Base-by-base conservation (phyloP, 192 early-diverging fungal genomes). In the Coemansia aciculifera region DNA sequence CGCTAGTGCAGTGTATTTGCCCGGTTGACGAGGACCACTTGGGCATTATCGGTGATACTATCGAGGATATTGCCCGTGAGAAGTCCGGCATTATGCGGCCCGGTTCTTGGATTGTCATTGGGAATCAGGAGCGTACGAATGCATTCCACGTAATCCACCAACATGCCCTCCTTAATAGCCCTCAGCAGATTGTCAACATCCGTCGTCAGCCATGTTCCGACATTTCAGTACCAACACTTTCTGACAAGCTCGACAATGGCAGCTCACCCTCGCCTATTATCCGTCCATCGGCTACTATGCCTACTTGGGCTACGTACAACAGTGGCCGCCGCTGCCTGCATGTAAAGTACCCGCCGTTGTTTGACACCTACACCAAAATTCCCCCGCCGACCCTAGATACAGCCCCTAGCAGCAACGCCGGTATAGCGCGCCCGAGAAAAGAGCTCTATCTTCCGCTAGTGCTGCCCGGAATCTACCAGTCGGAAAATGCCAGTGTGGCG, bases 11-110 rank as follows among this genome's bases (percentile, higher is more conserved):
- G 66, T 82, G 80, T 63, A 84, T 95, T 19, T 87, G 90, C 12
- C 65, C 88, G 1, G 86, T 95, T 40, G 91, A 88, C 10, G 51
- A 89, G 63, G 94, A 95, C 66, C 94, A 95, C 62, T 68, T 88
- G 17, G 87, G 87, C 23, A 73, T 92, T 29, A 82, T 95, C 1
- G 94, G 94, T 13, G 63, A 72, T 64, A 90, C 79, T 7, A 67
- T 93, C 10, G 77, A 82, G 59, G 82, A 86, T 56, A 94, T 95
- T 46, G 90, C 94, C 0, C 31, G 32, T 3, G 89, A 92, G 31
- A 95, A 95, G 81, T 86, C 87, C 8, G 94, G 94, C 1, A 95
- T 95, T 61, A 85, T 95, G 65, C 71, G 79, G 3, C 71, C 79
- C 2, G 79, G 74, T 2, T 76, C 79, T 27, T 82, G 79, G 79